Base-by-base conservation (phyloP, 495 filamentous ascomycete genomes). In the Collariella sp. region DNA sequence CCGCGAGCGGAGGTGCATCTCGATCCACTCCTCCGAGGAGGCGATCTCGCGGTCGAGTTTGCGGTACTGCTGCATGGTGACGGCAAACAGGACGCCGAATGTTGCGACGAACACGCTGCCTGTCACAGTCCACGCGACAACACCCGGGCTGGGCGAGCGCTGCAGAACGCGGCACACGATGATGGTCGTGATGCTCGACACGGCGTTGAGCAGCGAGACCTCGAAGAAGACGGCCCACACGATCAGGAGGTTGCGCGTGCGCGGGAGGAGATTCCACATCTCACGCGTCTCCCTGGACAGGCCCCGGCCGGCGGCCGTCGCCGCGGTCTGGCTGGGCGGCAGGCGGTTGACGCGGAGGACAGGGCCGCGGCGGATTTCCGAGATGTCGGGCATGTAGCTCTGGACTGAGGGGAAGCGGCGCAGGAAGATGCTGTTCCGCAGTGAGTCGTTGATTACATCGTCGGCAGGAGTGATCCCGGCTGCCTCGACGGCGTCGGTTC, bases 1-100 rank as follows among this genome's bases (percentile, higher is more conserved):
- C 5, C 56, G 12, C 11, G 46, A 40, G 16, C 52, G 59, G 12
- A 44, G 47, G 1, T 59, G 51, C 60, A 62, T 56, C 33, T 62
- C 57, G 29, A 63, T 63, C 61, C 61, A 63, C 3, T 9, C 26
- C 29, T 62, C 58, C 0, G 39, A 48, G n/a, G 38, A 48, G 11
- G 40, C 40, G 5, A 52, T 2, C 12, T 53, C 29, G 26, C 51
- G 39, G 7, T 24, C 29, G 23, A 36, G 22, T 23, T 43, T 48
- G 19, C 53, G 52, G 34, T 52, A 49, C 6, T 35, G 46, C 10
- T 19, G 26, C 12, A 46, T 26, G 26, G 38, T 24, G 15, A 57
- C 5, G 19, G n/a, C 36, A 7, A 62, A 11, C 7, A 50, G 23
- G 11, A 23, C 41, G 40, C 34, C 51, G 11, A 50, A 52, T 9